A percentile compares a stretch with the other conserved stretches of the same genome.
Conservation (phyloP, 2,329 filamentous ascomycete genomes). For the Sphaerulina musiva region DNA sequence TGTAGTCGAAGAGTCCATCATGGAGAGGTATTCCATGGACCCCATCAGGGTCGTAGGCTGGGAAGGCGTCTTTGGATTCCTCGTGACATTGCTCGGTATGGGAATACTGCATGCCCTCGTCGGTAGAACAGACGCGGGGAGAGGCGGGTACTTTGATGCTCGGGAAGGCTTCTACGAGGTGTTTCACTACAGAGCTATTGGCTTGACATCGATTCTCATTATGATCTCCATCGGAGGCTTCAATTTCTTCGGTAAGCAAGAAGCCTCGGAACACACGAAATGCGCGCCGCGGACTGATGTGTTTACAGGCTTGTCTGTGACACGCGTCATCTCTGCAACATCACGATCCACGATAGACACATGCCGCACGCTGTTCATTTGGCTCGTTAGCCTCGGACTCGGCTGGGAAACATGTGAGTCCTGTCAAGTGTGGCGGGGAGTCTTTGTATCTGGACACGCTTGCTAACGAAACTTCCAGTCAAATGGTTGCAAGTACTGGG, state of each 20-base stretch:
- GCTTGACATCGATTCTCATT: slow-evolving; percentile 74
- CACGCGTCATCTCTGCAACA: slow-evolving; percentile 80
- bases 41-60: slow-evolving; percentile 89
- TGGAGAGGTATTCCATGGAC: slow-evolving; percentile 71
- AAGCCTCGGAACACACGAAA: too few relatives aligned
- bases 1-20: slow-evolving; percentile 88
- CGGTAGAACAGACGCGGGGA: slow-evolving; percentile 66
- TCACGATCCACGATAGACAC: slow-evolving; percentile 95
- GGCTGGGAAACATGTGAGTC: slow-evolving; percentile 93
- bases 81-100: slow-evolving; percentile 72
- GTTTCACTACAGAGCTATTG: slow-evolving; percentile 62
- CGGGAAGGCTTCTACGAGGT: slow-evolving; percentile 79
- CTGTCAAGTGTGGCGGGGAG: background rate
- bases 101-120: slow-evolving; percentile 69
- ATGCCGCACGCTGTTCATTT: slow-evolving; percentile 95
- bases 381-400: slow-evolving; percentile 85
- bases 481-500: slow-evolving; percentile 80
- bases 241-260: slow-evolving; percentile 72
- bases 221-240: slow-evolving; percentile 98
- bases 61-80: slow-evolving; percentile 89
- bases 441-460: background rate
- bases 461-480: background rate
- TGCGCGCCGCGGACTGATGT: too few relatives aligned
- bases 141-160: slow-evolving; percentile 83
- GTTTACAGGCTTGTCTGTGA: slow-evolving; percentile 65